Percentiles rank a stretch among this genome's conserved stretches.
phyloP scores from a whole-genome alignment of 176 grass and related monocot species.

The Thalia dealbata region DNA sequence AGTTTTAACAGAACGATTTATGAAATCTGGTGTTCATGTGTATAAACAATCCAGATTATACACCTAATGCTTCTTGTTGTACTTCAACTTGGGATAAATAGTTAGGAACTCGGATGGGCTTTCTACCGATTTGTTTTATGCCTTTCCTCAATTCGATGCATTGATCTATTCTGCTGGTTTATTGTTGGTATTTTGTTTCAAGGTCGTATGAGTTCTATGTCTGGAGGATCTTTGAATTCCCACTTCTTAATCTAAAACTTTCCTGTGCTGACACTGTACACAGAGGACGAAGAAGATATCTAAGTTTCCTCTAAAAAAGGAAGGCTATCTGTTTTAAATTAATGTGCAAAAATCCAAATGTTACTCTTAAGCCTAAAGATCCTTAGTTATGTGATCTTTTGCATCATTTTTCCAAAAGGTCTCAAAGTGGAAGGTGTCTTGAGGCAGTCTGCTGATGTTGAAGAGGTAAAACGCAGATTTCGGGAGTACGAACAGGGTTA shows the following conservation, averaged over 20 bases:
- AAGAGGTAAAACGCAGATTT: constrained; percentile 95
- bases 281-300: too few species aligned
- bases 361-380: neutral
- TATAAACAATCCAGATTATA: neutral
- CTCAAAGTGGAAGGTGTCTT: constrained; percentile 94
- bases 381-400: neutral
- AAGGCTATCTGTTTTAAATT: neutral
- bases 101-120: too few species aligned
- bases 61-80: neutral
- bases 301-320: too few species aligned
- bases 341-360: neutral
- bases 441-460: constrained; percentile 97
- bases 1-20: neutral
- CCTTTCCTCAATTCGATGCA: too few species aligned
- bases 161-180: too few species aligned
- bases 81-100: neutral
- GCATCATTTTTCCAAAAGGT: constrained; percentile 34
- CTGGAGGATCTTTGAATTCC: too few species aligned
- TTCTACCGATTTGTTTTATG: too few species aligned
- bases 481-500: constrained; percentile 89
- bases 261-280: neutral
- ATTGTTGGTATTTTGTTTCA: too few species aligned
- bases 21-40: neutral
- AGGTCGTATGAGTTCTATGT: too few species aligned
- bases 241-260: too few species aligned